Percentiles rank a stretch among this genome's conserved stretches.
These are phyloP conservation scores for Dryas alaskensis DNA, from an alignment of 306 rosid species.

Conservation along the genomic window DNA sequence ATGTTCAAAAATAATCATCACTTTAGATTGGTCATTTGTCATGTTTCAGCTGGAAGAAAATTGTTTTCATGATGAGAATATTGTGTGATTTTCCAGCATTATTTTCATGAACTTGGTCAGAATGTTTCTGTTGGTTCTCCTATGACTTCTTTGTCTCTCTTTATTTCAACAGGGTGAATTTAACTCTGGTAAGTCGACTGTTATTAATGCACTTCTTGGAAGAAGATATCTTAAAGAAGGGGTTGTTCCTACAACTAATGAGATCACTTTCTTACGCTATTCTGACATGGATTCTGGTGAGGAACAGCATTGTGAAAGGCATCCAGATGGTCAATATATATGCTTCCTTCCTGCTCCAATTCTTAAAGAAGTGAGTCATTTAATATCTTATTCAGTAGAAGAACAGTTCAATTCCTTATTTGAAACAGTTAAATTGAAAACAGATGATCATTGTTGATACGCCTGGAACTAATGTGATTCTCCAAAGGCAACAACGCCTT, in stretches of 20 bases:
- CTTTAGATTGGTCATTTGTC: conserved; percentile 16
- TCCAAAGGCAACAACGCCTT: conserved; percentile 91
- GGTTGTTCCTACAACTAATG: conserved; percentile 97
- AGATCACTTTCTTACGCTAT: conserved; percentile 82
- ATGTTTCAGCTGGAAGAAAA: conserved; percentile 5
- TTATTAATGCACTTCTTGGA: conserved; percentile 97
- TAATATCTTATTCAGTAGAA: conserved; percentile 18
- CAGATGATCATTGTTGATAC: conserved; percentile 97
- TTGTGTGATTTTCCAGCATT: neutral
- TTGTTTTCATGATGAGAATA: neutral
- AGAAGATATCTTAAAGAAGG: conserved; percentile 89
- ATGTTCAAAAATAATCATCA: conserved; percentile 7
- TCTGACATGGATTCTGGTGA: conserved; percentile 45
- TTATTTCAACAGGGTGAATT: conserved; percentile 77
- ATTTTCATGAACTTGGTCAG: conserved; percentile 1
- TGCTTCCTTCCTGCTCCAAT: conserved; percentile 95
- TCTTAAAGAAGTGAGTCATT: conserved; percentile 71
- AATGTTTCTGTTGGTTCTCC: conserved; percentile 26
- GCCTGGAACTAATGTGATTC: conserved; percentile 99
- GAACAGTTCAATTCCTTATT: neutral
- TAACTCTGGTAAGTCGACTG: conserved; percentile 96
- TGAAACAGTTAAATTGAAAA: conserved; percentile 9
- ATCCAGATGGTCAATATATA: conserved; percentile 89
- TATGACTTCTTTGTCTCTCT: conserved; percentile 7
- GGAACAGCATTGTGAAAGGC: conserved; percentile 70